These are phyloP conservation scores for Linderniella brevidens DNA, from an alignment of 257 asterid species.

Conservation along the genomic window DNA sequence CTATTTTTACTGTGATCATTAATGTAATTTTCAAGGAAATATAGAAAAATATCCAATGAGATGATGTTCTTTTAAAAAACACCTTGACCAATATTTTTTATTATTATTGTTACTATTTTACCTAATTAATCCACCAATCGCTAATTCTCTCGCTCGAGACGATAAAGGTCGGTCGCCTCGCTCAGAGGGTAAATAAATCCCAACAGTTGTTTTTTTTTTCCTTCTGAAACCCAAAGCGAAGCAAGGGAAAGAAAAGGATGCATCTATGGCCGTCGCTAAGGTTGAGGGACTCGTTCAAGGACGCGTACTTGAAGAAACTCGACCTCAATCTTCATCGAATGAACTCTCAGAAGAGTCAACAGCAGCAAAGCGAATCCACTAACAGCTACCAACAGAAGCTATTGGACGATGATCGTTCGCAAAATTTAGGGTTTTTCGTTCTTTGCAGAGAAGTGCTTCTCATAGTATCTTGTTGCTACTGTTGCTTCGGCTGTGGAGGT, in stretches of 20 bases:
- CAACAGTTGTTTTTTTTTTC: too few relatives aligned
- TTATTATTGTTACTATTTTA: too few relatives aligned
- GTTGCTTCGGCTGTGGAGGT: constrained; percentile 95
- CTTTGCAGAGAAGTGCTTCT: constrained; percentile 37
- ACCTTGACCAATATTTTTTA: too few relatives aligned
- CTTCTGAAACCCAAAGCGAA: not conserved
- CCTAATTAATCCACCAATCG: too few relatives aligned
- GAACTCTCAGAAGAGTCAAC: constrained; percentile 34
- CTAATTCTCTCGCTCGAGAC: too few relatives aligned
- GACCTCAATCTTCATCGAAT: constrained; percentile 49
- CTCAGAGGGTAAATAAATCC: too few relatives aligned
- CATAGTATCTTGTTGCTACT: constrained; percentile 69
- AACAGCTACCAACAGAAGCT: constrained; percentile 29
- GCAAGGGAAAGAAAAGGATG: constrained; percentile 21
- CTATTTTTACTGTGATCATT: too few relatives aligned
- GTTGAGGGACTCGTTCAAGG: constrained; percentile 75
- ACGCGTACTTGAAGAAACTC: constrained; percentile 44
- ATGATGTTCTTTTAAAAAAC: too few relatives aligned
- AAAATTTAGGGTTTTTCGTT: constrained; percentile 12
- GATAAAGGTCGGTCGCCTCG: too few relatives aligned
- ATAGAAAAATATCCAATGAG: too few relatives aligned
- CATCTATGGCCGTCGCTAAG: constrained; percentile 87
- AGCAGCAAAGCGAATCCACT: constrained; percentile 14
- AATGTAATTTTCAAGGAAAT: too few relatives aligned
- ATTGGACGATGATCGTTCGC: constrained; percentile 12